Percentiles rank a stretch among this genome's conserved stretches.
Evolutionary conservation across 805 yeast species (phyloP).

Genomic region (Candida sakaeoensis): DNA sequence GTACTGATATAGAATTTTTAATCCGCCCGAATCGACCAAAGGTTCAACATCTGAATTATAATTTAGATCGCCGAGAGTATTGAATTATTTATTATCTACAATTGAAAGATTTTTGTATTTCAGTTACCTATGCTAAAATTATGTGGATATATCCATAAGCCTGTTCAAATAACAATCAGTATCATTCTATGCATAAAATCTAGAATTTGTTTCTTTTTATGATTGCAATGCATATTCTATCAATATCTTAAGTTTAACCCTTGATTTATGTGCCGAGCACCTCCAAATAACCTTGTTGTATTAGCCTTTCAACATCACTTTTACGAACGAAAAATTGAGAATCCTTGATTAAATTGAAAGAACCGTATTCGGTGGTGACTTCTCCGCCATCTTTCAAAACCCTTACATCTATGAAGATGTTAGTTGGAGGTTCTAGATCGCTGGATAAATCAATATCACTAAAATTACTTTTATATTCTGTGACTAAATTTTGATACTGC

Average conservation of each 20-base stretch:
- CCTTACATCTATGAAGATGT: slow-evolving; percentile 89
- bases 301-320: slow-evolving; percentile 88
- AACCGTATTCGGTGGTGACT: slow-evolving; percentile 95
- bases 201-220: too few species aligned
- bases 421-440: slow-evolving; percentile 84
- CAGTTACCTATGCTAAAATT: too few species aligned
- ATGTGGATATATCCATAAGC: too few species aligned
- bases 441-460: slow-evolving; percentile 86
- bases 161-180: not conserved
- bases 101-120: too few species aligned
- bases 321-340: slow-evolving; percentile 93
- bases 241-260: too few species aligned
- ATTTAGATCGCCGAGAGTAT: not conserved
- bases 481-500: slow-evolving; percentile 64
- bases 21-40: not conserved
- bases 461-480: slow-evolving; percentile 73
- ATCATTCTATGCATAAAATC: not conserved
- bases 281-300: slow-evolving; percentile 90
- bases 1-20: not conserved
- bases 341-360: slow-evolving; percentile 86
- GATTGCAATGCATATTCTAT: too few species aligned
- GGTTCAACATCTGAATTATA: too few species aligned
- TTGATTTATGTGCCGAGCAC: slow-evolving; percentile 27
- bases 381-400: slow-evolving; percentile 95
- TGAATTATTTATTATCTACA: not conserved